Evolutionary conservation across 306 rosid genomes (phyloP).

Genomic region (Elaeagnus macrophylla): DNA sequence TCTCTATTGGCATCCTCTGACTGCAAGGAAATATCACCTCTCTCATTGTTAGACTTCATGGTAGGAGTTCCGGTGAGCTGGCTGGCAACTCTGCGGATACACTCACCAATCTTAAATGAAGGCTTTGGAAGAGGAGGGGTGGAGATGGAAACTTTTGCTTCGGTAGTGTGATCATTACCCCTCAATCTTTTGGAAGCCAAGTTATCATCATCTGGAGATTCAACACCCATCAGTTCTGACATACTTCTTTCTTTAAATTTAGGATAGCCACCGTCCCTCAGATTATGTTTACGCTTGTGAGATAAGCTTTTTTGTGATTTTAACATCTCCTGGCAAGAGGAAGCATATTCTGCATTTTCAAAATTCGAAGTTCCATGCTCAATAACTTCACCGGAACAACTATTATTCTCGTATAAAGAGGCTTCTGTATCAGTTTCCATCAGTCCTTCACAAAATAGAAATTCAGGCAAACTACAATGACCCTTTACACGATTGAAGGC

Average conservation of each 20-base stretch:
- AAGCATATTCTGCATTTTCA: slow-evolving; percentile 33
- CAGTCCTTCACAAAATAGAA: slow-evolving; percentile 51
- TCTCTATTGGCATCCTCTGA: slow-evolving; percentile 43
- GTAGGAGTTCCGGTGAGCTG: slow-evolving; percentile 66
- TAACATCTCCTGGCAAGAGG: slow-evolving; percentile 25
- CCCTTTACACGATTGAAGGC: slow-evolving; percentile 71
- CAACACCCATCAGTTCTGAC: slow-evolving; percentile 64
- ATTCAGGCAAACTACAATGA: slow-evolving; percentile 59
- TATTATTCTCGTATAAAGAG: slow-evolving; percentile 22
- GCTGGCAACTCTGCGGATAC: slow-evolving; percentile 90
- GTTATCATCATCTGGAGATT: slow-evolving; percentile 37
- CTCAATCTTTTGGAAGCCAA: slow-evolving; percentile 46
- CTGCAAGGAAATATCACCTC: slow-evolving; percentile 29
- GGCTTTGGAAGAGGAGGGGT: slow-evolving; percentile 28
- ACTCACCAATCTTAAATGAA: slow-evolving; percentile 80
- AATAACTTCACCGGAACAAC: slow-evolving; percentile 19
- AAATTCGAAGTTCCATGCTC: slow-evolving; percentile 29
- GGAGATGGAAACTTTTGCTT: slow-evolving; percentile 45
- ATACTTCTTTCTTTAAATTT: slow-evolving; percentile 65
- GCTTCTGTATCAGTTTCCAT: slow-evolving; percentile 38
- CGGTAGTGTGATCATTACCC: slow-evolving; percentile 38
- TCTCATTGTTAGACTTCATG: slow-evolving; percentile 43
- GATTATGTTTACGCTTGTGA: slow-evolving; percentile 64
- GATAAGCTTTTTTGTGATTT: slow-evolving; percentile 29
- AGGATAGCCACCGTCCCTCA: slow-evolving; percentile 43